These are phyloP conservation scores for Xylaria curta DNA, from an alignment of 495 filamentous ascomycete genomes.

Conservation along the genomic window DNA sequence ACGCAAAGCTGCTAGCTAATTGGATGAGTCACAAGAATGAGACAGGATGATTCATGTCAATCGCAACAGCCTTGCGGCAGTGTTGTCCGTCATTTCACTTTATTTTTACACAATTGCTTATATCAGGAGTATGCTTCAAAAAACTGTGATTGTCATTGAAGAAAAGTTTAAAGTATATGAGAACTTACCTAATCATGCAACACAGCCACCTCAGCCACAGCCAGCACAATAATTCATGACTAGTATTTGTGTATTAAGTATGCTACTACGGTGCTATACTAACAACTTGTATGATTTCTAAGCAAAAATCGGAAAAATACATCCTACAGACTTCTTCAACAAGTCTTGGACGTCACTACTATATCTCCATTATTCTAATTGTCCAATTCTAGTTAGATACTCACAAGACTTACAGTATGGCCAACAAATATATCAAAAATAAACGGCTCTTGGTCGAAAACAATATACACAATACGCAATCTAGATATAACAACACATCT, in stretches of 20 bases:
- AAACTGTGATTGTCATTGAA: background rate
- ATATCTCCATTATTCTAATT: too few relatives aligned
- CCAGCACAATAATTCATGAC: background rate
- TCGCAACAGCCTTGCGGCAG: conserved; percentile 17
- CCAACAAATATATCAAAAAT: too few relatives aligned
- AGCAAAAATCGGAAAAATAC: background rate
- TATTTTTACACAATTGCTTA: background rate
- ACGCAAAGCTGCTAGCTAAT: conserved; percentile 15
- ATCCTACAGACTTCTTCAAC: background rate
- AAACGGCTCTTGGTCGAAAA: too few relatives aligned
- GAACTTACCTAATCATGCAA: background rate
- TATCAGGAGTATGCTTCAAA: background rate
- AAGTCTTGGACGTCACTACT: too few relatives aligned
- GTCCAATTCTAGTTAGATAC: too few relatives aligned
- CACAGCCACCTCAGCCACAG: background rate
- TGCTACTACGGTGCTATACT: background rate
- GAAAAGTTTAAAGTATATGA: background rate
- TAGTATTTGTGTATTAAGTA: background rate
- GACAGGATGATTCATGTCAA: conserved; percentile 28
- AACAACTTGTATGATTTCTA: background rate
- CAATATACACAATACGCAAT: too few relatives aligned
- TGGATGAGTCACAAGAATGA: conserved; percentile 29
- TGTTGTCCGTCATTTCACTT: background rate
- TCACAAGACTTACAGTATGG: too few relatives aligned
- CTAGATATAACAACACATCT: too few relatives aligned